These are phyloP conservation scores for Nakazawaea molendinolei DNA, from an alignment of 805 yeast genomes.

Conservation along the genomic window DNA sequence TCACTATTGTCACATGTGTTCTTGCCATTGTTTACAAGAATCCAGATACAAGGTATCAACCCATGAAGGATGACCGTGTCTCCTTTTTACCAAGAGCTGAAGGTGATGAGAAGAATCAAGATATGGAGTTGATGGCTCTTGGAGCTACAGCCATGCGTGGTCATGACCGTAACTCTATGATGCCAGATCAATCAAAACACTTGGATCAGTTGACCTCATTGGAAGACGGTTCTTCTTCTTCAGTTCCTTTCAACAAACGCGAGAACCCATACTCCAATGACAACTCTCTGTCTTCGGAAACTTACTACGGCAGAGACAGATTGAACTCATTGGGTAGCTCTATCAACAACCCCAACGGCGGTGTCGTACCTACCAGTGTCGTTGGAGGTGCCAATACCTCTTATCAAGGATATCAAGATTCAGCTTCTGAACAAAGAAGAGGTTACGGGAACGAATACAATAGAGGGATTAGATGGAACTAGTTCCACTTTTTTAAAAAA, in stretches of 20 bases:
- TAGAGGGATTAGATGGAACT: constrained; percentile 13
- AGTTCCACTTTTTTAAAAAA: constrained; percentile 9
- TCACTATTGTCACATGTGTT: constrained; percentile 83
- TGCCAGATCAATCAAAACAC: constrained; percentile 23
- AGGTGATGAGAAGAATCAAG: constrained; percentile 30
- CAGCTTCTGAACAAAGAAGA: constrained; percentile 3
- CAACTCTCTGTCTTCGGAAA: background rate
- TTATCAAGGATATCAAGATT: constrained; percentile 9
- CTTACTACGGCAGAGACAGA: constrained; percentile 17
- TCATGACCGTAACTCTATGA: constrained; percentile 37
- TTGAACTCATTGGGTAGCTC: constrained; percentile 15
- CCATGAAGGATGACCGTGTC: constrained; percentile 93
- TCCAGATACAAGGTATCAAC: constrained; percentile 93
- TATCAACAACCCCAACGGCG: background rate
- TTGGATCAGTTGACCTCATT: constrained; percentile 26
- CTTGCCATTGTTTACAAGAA: constrained; percentile 81
- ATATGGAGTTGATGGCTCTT: constrained; percentile 63
- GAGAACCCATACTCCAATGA: constrained; percentile 23
- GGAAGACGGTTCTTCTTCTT: constrained; percentile 19
- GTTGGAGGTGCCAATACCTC: constrained; percentile 16
- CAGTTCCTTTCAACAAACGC: constrained; percentile 13
- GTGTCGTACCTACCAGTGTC: constrained; percentile 20
- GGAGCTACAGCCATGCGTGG: constrained; percentile 67
- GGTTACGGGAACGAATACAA: constrained; percentile 12
- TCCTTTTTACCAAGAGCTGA: constrained; percentile 80